Evolutionary conservation across 1,139 yeast species (phyloP).

Genomic region (Pichia sp.): DNA sequence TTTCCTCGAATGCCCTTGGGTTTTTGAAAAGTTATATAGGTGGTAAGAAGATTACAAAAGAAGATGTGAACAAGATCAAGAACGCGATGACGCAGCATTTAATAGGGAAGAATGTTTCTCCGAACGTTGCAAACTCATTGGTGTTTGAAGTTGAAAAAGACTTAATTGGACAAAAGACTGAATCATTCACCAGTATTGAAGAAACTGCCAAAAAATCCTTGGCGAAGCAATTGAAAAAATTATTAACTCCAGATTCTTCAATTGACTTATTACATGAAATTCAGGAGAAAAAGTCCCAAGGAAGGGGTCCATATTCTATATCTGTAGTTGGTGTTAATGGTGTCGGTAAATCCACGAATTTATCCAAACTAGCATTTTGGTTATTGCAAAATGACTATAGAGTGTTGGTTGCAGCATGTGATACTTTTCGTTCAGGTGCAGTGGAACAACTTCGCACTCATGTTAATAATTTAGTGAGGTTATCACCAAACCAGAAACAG

Average conservation of each 20-base stretch:
- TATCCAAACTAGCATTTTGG: slow-evolving; percentile 95
- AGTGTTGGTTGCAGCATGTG: slow-evolving; percentile 93
- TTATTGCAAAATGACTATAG: slow-evolving; percentile 78
- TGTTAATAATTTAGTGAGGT: slow-evolving; percentile 69
- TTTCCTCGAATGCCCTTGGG: slow-evolving; percentile 36
- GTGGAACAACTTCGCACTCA: slow-evolving; percentile 95
- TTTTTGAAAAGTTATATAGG: slow-evolving; percentile 51
- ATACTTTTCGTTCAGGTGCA: slow-evolving; percentile 96
- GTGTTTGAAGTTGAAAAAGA: slow-evolving; percentile 53
- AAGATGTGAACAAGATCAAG: slow-evolving; percentile 37
- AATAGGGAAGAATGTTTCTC: slow-evolving; percentile 46
- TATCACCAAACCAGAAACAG: slow-evolving; percentile 41
- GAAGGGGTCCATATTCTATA: slow-evolving; percentile 70
- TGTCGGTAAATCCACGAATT: slow-evolving; percentile 92
- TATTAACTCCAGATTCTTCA: slow-evolving; percentile 88
- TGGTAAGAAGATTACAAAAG: slow-evolving; percentile 47
- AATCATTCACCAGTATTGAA: slow-evolving; percentile 56
- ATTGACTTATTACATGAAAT: slow-evolving; percentile 82
- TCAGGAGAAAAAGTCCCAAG: slow-evolving; percentile 39
- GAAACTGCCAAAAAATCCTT: slow-evolving; percentile 59
- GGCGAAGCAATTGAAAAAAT: slow-evolving; percentile 68
- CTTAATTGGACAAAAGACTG: slow-evolving; percentile 57
- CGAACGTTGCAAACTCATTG: slow-evolving; percentile 50
- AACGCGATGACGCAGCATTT: slow-evolving; percentile 40
- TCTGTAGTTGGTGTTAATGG: slow-evolving; percentile 98